Base-by-base conservation (phyloP, 352 stramenopile species). In the Phytophthora kernoviae region DNA sequence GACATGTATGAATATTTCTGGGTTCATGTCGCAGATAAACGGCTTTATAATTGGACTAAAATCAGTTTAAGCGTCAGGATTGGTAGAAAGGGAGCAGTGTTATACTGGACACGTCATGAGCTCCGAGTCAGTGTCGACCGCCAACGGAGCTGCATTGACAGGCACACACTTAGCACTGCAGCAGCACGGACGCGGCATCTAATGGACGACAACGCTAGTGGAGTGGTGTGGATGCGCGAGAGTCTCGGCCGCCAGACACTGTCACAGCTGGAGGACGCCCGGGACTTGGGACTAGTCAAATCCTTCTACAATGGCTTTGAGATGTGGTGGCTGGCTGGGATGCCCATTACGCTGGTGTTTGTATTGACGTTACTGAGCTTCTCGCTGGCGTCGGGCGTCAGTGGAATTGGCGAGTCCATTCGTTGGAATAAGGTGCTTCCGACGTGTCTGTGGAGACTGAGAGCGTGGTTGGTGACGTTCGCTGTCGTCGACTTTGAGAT, bases 251-350 rank as follows among this genome's bases (percentile, higher is more conserved):
- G 79, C 39, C 68, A 85, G 62, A 90, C 83, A 55, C 70, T 88
- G 40, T 78, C 81, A 26, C 59, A 73, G 26, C 46, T 86, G 39
- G 80, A 73, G 9, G 32, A 77, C 22, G 22, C 67, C 12, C 59
- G 55, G 34, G 42, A 61, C 14, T 15, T 63, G 33, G 32, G 70
- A 61, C 54, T 93, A 50, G 79, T 45, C 54, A 53, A 77, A 33
- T 75, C 68, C 36, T 79, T 93, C 55, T 77, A 93, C 74, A 93
- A 93, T 55, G 84, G 84, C 68, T 93, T 93, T 45, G 84, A 93
- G 67, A 88, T 93, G 64, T 93, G 84, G 84, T 93, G 84, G 84
- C 76, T 93, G 51, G 84, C 84, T 5, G 84, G 84, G 30, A 90
- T 93, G 84, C 84, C 84, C 50, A 75, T 93, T 37, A 64, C 73